Evolutionary conservation across 306 rosid species (phyloP).

Genomic region (Inga leiocalycina): DNA sequence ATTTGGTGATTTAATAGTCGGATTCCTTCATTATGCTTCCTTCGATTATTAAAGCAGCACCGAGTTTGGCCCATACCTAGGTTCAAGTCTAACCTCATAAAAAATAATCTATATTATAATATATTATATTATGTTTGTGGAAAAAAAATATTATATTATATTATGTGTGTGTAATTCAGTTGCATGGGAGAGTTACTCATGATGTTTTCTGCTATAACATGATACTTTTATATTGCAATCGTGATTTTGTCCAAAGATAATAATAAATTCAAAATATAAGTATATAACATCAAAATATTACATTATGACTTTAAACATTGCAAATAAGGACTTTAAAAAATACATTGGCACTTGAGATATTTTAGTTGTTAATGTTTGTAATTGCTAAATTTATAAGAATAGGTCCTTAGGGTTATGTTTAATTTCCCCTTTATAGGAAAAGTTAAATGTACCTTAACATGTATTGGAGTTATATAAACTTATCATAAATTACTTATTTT

Average conservation of each 20-base stretch:
- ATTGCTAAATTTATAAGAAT: not conserved
- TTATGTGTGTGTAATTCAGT: too few species aligned
- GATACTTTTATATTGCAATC: too few species aligned
- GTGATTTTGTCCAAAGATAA: not conserved
- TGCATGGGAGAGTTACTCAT: too few species aligned
- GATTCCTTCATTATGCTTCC: constrained; percentile 7
- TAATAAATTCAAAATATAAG: not conserved
- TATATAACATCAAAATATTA: not conserved
- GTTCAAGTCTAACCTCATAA: not conserved
- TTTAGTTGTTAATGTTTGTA: too few species aligned
- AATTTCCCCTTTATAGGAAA: not conserved
- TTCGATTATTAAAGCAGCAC: not conserved
- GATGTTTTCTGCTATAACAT: too few species aligned
- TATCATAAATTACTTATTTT: not conserved
- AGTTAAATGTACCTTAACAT: not conserved
- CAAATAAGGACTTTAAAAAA: too few species aligned
- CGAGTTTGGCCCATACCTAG: not conserved
- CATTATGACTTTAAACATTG: not conserved
- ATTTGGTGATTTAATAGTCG: constrained; percentile 12
- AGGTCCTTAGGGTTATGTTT: too few species aligned
- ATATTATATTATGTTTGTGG: not conserved
- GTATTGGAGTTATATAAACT: not conserved
- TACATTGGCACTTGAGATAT: not conserved
- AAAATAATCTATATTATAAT: too few species aligned
- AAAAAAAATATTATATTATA: too few species aligned